Evolutionary conservation across 208 protist species (phyloP), one percentile per base, ranked within the genome.

Genomic region (Angomonas deanei): DNA sequence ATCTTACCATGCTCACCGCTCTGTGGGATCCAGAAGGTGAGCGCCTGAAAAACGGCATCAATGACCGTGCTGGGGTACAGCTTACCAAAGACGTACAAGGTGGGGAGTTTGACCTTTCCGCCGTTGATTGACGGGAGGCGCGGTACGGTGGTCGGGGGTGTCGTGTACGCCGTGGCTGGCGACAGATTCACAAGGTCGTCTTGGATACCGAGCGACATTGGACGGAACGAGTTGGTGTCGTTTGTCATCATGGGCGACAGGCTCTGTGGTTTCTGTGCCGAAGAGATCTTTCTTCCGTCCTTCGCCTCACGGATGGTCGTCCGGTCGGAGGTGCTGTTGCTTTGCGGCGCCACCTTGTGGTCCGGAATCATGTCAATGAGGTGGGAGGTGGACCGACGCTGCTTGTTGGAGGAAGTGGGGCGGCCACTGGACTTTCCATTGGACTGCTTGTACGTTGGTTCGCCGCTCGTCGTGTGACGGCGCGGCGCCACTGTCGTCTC

Each of bases 1-100:
- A 87, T 65, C 36, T 59, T 46, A 36, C 86, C 86, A 50, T 90
- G 74, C 64, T 93, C 86, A 11, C 74, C 75, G 0, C 80, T 90
- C 26, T 64, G 46, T 32, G 66, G 64, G 28, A 90, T 72, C 61
- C 74, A 88, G 58, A 93, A 93, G 27, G 82, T 93, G 11, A 88
- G 70, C 1, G 78, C 74, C 33, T 74, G 54, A 42, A 82, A 90
- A 4, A 63, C 46, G 4, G 80, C 82, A 21, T 93, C 86, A 1
- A 93, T 57, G 0, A 62, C 33, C 6, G 54, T 48, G 11, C 76
- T 38, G 0, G 58, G 53, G 47, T 72, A 59, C 78, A 79, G 89
- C 30, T 31, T 26, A 2, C 80, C 86, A 62, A 66, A 80, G 28
- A 90, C 24, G 46, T 64, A 61, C 47, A 81, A 19, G 17, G 24